Percentiles rank a stretch among this genome's conserved stretches.
Conservation (phyloP, 352 stramenopile genomes). For the Phytopythium delawarense region DNA sequence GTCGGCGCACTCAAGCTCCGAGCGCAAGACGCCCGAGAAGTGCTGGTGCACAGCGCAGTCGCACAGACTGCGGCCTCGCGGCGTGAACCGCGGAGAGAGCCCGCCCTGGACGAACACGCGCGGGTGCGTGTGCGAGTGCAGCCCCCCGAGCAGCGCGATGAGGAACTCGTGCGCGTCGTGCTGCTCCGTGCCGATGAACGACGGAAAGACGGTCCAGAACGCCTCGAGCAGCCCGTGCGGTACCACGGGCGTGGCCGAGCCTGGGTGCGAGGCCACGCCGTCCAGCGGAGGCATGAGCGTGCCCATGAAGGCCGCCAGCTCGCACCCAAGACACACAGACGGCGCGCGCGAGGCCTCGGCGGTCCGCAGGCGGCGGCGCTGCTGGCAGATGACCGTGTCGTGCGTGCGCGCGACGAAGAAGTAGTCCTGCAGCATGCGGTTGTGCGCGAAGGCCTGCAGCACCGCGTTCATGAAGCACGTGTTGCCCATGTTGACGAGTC, state of each 20-base stretch:
- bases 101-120: slow-evolving; percentile 32
- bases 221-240: slow-evolving; percentile 58
- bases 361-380: slow-evolving; percentile 29
- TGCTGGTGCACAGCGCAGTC: slow-evolving; percentile 72
- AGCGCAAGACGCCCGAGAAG: slow-evolving; percentile 61
- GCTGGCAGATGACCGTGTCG: slow-evolving; percentile 59
- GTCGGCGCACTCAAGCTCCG: slow-evolving; percentile 48
- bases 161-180: slow-evolving; percentile 80
- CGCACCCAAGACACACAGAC: slow-evolving; percentile 54
- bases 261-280: background rate
- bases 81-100: slow-evolving; percentile 54
- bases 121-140: slow-evolving; percentile 58
- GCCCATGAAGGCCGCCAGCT: slow-evolving; percentile 45
- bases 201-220: slow-evolving; percentile 48
- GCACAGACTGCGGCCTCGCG: slow-evolving; percentile 51
- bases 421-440: slow-evolving; percentile 64
- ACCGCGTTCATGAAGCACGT: slow-evolving; percentile 85
- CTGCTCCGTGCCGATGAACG: slow-evolving; percentile 56
- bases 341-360: slow-evolving; percentile 8
- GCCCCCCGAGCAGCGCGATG: slow-evolving; percentile 49
- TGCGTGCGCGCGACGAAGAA: slow-evolving; percentile 62
- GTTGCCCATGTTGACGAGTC: slow-evolving; percentile 83
- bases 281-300: slow-evolving; percentile 18
- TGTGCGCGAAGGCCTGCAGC: slow-evolving; percentile 67
- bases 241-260: slow-evolving; percentile 30